A percentile compares a stretch with the other conserved stretches of the same genome.
These are phyloP conservation scores for Dissophora globulifera DNA, from an alignment of 192 early-diverging fungal species.

Conservation along the genomic window DNA sequence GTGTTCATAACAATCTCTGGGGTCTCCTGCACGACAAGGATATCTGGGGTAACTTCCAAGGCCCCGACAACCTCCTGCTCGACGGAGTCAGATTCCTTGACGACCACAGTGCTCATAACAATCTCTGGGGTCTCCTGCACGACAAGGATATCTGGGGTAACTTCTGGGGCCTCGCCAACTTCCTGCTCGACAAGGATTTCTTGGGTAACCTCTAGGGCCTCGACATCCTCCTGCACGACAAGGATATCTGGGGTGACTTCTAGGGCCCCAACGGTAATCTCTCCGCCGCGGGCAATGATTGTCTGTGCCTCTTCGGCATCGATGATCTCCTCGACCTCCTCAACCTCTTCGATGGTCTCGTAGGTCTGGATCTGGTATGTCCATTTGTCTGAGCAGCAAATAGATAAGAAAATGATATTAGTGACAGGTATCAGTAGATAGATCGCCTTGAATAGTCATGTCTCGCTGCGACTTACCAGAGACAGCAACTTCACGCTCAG, in stretches of 20 bases:
- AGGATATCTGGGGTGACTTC: background rate
- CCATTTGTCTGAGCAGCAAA: constrained; percentile 2
- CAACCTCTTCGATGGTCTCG: constrained; percentile 24
- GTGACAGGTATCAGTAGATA: too few species aligned
- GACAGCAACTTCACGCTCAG: constrained; percentile 16
- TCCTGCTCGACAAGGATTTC: too few species aligned
- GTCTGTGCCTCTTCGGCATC: constrained; percentile 12
- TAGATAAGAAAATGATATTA: background rate
- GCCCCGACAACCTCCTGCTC: background rate
- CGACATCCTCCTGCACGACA: background rate
- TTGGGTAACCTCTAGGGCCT: too few species aligned
- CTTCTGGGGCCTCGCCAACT: background rate
- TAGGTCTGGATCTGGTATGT: constrained; percentile 23
- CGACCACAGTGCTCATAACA: background rate
- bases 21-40: background rate
- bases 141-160: background rate
- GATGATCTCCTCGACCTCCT: constrained; percentile 24
- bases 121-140: background rate
- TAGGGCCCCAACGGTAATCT: background rate
- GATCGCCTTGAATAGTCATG: too few species aligned
- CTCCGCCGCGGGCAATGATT: constrained; percentile 12
- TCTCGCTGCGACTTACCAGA: constrained; percentile 14
- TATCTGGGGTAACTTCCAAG: background rate
- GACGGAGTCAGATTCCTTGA: constrained; percentile 4
- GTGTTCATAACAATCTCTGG: background rate